Base-by-base conservation (phyloP, 1,284 basidiomycete genomes). In the Tilletia walkeri region DNA sequence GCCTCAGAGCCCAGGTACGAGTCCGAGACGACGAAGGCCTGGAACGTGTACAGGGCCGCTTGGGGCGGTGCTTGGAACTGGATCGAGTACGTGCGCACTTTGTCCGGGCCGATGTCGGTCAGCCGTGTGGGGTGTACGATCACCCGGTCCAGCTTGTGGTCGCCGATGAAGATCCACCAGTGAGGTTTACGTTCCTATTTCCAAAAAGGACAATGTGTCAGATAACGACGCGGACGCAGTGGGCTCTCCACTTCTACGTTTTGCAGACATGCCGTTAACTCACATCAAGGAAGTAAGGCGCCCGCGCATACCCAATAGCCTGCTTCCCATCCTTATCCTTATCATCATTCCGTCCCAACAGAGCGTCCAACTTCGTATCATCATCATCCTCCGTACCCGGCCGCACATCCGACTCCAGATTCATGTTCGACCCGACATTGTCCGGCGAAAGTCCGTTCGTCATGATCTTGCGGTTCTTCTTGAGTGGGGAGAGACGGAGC, bases 41-140 rank as follows among this genome's bases (percentile, higher is more conserved):
- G 92, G 90, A 97, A 98, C 5, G 92, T 92, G 84, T 95, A 95
- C 67, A 92, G 80, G 16, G 93, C 94, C 0, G 90, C 88, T 69
- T 89, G 89, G 14, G 90, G 91, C 0, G 96, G 96, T 0, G 94
- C 95, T 84, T 97, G 94, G 88, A 99, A 97, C 80, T 94, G 92
- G 56, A 97, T 86, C 82, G 91, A 92, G 86, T 92, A 95, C 45
- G 90, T 88, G 69, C 94, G 89, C 77, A 91, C 90, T 79, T 91
- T 88, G 45, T 89, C 87, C 0, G 83, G 75, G 16, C 88, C 86
- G n/a, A 86, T 85, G 69, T 86, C 86, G 0, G 88, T 83, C 41
- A 97, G 88, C 80, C 90, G 91, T 80, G 91, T 86, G 0, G 96
- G 96, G 47, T 94, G 93, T 1, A 99, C 93, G 66, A 98, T 93